Evolutionary conservation across 306 rosid genomes (phyloP).

Genomic region (Quercus suber): DNA sequence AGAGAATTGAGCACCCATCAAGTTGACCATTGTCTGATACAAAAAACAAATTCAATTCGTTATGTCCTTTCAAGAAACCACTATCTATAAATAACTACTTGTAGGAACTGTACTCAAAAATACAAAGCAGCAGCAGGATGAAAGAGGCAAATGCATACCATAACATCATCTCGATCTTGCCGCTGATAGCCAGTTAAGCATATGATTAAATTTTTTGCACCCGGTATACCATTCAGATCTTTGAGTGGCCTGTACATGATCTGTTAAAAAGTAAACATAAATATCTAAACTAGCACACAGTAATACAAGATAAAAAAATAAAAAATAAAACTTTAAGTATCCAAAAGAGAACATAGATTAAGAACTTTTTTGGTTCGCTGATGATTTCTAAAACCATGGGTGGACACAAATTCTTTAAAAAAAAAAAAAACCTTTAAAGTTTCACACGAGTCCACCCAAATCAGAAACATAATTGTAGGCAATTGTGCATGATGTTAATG

Average conservation of each 20-base stretch:
- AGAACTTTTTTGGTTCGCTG: not conserved
- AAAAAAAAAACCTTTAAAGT: not conserved
- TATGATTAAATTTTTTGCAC: slow-evolving; percentile 54
- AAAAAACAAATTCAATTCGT: slow-evolving; percentile 3
- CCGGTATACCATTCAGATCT: slow-evolving; percentile 71
- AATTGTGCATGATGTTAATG: not conserved
- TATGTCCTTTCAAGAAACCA: not conserved
- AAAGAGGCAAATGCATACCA: slow-evolving; percentile 38
- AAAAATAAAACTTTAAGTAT: not conserved
- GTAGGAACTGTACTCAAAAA: not conserved
- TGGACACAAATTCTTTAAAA: not conserved
- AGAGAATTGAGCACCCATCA: slow-evolving; percentile 87
- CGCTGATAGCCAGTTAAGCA: slow-evolving; percentile 95
- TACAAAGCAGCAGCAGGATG: not conserved
- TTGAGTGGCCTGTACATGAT: slow-evolving; percentile 75
- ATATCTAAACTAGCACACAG: not conserved
- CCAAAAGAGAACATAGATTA: not conserved
- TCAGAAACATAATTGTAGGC: not conserved
- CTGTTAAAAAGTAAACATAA: slow-evolving; percentile 42
- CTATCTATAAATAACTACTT: not conserved
- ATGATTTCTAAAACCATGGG: slow-evolving; percentile 1
- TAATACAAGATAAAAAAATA: not conserved
- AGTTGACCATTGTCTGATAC: slow-evolving; percentile 70
- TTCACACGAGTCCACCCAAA: not conserved
- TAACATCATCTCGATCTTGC: slow-evolving; percentile 90